Evolutionary conservation across 2,329 filamentous ascomycete genomes (phyloP).

Genomic region (Aspergillus sergii): DNA sequence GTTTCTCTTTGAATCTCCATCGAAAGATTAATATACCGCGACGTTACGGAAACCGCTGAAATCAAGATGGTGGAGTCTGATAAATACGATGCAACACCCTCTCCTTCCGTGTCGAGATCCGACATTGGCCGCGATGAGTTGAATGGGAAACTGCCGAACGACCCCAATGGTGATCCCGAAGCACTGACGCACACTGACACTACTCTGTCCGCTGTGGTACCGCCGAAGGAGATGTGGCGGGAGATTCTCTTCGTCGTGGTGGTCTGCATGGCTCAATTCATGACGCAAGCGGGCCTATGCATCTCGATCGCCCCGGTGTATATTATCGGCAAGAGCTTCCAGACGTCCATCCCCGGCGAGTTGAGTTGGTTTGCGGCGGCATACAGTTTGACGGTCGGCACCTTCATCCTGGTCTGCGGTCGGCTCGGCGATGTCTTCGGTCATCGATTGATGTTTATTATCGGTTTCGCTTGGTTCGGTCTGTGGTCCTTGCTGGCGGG

Average conservation of each 20-base stretch:
- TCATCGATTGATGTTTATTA: conserved; percentile 38
- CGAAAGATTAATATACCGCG: not conserved
- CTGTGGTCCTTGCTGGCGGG: conserved; percentile 43
- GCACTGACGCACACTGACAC: conserved; percentile 18
- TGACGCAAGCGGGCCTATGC: conserved; percentile 50
- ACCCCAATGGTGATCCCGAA: conserved; percentile 13
- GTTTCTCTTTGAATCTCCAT: not conserved
- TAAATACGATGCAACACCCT: not conserved
- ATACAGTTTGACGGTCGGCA: conserved; percentile 52
- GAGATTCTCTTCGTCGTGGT: conserved; percentile 34
- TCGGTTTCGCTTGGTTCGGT: conserved; percentile 41
- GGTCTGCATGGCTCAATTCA: conserved; percentile 38
- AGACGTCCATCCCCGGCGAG: conserved; percentile 43
- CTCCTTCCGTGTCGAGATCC: not conserved
- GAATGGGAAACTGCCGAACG: conserved; percentile 6
- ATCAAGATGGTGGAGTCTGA: not conserved
- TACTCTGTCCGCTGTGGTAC: conserved; percentile 16
- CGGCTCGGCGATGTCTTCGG: conserved; percentile 43
- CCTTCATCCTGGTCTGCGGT: conserved; percentile 40
- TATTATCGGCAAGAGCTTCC: conserved; percentile 52
- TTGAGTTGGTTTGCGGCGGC: conserved; percentile 60
- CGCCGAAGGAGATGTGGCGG: conserved; percentile 18
- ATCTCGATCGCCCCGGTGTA: conserved; percentile 52
- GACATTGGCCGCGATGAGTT: not conserved
- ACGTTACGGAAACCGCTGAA: not conserved